Evolutionary conservation across 176 grass and related monocot species (phyloP).

Genomic region (Triticum aestivum): DNA sequence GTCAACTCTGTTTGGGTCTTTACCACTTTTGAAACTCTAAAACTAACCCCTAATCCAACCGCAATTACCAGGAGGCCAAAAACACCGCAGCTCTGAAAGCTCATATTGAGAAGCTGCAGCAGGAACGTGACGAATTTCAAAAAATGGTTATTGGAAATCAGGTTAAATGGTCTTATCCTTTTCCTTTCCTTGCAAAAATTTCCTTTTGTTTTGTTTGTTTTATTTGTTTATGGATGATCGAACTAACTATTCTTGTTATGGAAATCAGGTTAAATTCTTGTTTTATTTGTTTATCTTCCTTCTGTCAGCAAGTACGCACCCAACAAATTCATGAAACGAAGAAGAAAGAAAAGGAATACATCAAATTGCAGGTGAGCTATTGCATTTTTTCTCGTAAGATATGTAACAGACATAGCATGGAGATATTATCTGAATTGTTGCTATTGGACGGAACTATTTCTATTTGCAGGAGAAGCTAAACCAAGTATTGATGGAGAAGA

Average conservation of each 20-base stretch:
- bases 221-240: not conserved
- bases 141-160: conserved; percentile 99
- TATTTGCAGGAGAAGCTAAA: conserved; percentile 83
- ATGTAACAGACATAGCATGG: not conserved
- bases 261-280: not conserved
- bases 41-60: conserved; percentile 18
- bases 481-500: conserved; percentile 94
- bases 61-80: conserved; percentile 82
- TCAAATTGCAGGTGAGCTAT: conserved; percentile 85
- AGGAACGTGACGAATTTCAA: conserved; percentile 97
- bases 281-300: conserved; percentile 22
- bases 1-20: conserved; percentile 23
- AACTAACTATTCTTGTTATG: not conserved
- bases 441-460: conserved; percentile 13
- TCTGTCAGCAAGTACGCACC: conserved; percentile 84
- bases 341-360: conserved; percentile 98
- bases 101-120: conserved; percentile 95
- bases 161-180: conserved; percentile 39
- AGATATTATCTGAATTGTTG: conserved; percentile 3
- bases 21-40: not conserved
- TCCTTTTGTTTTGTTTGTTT: conserved; percentile 5
- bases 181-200: not conserved
- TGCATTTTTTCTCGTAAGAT: not conserved
- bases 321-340: conserved; percentile 99
- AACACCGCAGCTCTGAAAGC: conserved; percentile 75